Percentiles rank a stretch among this genome's conserved stretches.
Evolutionary conservation across 768 basidiomycete species (phyloP).

Genomic region (Suillus luteus): DNA sequence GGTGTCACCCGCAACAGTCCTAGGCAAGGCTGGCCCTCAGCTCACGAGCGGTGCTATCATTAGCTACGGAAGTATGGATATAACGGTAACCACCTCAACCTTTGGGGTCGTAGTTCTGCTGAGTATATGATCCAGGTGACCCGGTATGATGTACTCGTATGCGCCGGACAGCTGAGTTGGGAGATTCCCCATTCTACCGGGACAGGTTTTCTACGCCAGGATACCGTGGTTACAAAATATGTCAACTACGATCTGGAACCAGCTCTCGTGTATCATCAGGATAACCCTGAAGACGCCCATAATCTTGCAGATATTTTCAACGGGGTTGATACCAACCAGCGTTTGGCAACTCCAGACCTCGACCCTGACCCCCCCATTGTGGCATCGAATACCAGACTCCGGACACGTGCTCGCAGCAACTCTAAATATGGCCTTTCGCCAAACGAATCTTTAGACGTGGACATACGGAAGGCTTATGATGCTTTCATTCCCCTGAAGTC

Average conservation of each 20-base stretch:
- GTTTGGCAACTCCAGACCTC: not conserved
- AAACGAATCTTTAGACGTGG: not conserved
- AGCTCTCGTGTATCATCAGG: not conserved
- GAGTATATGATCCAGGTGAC: slow-evolving; percentile 20
- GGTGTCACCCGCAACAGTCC: slow-evolving; percentile 16
- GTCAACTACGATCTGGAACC: not conserved
- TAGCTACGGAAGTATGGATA: slow-evolving; percentile 22
- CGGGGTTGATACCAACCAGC: not conserved
- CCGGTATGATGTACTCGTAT: slow-evolving; percentile 33
- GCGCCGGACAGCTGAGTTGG: slow-evolving; percentile 30
- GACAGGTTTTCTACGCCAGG: not conserved
- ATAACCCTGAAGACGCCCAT: not conserved
- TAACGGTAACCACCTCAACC: slow-evolving; percentile 22
- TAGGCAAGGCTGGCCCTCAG: slow-evolving; percentile 30
- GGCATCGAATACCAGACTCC: not conserved
- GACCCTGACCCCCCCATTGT: not conserved
- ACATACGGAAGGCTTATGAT: not conserved
- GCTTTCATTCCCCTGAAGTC: not conserved
- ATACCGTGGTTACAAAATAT: not conserved
- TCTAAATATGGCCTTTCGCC: not conserved
- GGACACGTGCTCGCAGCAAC: not conserved
- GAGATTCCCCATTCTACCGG: slow-evolving; percentile 9
- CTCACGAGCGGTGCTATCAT: slow-evolving; percentile 30
- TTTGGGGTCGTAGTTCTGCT: not conserved
- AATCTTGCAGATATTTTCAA: not conserved